Evolutionary conservation across 2,329 filamentous ascomycete genomes (phyloP).

Genomic region (Xylaria sp.): DNA sequence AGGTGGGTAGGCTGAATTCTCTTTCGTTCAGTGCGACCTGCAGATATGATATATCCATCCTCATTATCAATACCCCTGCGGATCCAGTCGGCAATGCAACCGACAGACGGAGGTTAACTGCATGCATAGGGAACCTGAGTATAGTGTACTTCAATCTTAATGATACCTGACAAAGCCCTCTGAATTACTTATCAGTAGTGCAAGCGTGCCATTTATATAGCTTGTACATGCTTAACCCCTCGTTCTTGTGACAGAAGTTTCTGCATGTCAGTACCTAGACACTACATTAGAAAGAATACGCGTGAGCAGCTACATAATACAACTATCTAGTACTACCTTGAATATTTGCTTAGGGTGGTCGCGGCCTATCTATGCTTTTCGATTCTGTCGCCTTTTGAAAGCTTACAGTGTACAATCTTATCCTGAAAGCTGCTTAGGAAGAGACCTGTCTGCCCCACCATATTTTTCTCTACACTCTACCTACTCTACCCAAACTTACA

Average conservation of each 20-base stretch:
- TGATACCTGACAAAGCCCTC: neutral
- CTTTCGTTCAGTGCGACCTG: neutral
- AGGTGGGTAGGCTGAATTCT: too few relatives aligned
- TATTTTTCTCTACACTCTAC: conserved; percentile 18
- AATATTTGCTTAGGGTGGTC: neutral
- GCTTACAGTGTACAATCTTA: neutral
- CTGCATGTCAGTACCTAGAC: conserved; percentile 10
- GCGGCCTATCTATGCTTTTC: neutral
- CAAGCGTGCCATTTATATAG: too few relatives aligned
- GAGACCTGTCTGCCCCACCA: conserved; percentile 29
- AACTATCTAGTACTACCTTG: neutral
- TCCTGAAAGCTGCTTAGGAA: neutral
- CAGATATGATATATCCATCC: neutral
- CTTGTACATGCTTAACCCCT: conserved; percentile 14
- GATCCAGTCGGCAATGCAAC: conserved; percentile 17
- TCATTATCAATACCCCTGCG: conserved; percentile 21
- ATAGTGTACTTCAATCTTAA: neutral
- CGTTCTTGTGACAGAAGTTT: neutral
- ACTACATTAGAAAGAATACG: neutral
- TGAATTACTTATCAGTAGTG: too few relatives aligned
- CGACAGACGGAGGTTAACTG: conserved; percentile 3
- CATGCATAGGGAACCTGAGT: conserved; percentile 5
- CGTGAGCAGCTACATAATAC: neutral
- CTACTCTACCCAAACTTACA: conserved; percentile 26
- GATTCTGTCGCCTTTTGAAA: neutral